Evolutionary conservation across 108 stramenopile genomes (phyloP).

Genomic region (Fragilariopsis cylindrus): DNA sequence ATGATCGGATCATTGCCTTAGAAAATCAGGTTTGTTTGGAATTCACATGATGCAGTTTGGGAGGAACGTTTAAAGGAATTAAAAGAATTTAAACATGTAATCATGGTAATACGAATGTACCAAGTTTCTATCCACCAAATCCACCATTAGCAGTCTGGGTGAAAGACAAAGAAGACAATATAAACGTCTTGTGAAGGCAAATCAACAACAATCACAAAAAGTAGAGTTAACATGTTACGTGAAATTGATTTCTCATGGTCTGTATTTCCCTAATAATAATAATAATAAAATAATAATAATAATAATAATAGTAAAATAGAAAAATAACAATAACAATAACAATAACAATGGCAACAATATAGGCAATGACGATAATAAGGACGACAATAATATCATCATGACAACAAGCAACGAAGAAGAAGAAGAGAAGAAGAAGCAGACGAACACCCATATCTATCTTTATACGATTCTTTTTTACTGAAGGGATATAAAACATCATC

Average conservation of each 20-base stretch:
- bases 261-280: neutral
- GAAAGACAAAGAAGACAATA: conserved; percentile 46
- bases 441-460: no score
- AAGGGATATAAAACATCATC: no score
- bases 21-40: conserved; percentile 61
- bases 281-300: no score
- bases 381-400: no score
- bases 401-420: no score
- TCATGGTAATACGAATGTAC: conserved; percentile 32
- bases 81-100: conserved; percentile 17
- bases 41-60: conserved; percentile 35
- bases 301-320: no score
- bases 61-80: conserved; percentile 38
- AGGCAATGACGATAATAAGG: no score
- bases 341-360: no score
- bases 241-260: conserved; percentile 53
- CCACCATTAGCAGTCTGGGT: conserved; percentile 43
- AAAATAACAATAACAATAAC: no score
- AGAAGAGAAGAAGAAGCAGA: no score
- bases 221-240: conserved; percentile 39
- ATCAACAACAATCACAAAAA: conserved; percentile 44
- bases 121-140: conserved; percentile 29
- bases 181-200: conserved; percentile 44
- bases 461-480: no score
- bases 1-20: conserved; percentile 42